phyloP scores from a whole-genome alignment of 208 protist genomes.

The Tritrichomonas foetus region DNA sequence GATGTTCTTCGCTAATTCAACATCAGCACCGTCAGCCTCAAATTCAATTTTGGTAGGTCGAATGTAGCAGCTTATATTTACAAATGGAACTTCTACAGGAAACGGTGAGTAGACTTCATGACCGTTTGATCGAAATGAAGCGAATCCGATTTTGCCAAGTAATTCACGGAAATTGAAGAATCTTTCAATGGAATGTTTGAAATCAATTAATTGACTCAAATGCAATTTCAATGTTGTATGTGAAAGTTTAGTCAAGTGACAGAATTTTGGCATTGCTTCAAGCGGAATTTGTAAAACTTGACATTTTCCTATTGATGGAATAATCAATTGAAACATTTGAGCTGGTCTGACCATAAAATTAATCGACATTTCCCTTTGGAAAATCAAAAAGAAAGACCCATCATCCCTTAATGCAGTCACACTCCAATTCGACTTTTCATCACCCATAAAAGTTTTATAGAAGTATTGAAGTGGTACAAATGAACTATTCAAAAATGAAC shows the following conservation, averaged over 20 bases:
- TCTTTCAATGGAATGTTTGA: background rate
- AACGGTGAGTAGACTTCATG: background rate
- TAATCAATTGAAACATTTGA: background rate
- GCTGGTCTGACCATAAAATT: background rate
- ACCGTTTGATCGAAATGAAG: background rate
- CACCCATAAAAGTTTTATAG: too few relatives aligned
- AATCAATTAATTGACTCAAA: background rate
- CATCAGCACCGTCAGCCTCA: background rate
- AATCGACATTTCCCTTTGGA: background rate
- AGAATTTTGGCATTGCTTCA: background rate
- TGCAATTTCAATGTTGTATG: background rate
- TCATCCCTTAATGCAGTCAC: background rate
- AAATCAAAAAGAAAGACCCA: background rate
- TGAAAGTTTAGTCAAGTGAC: background rate
- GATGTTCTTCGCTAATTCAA: background rate
- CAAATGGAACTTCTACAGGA: too few relatives aligned
- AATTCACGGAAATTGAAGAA: background rate
- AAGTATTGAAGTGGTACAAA: too few relatives aligned
- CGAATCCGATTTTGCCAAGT: background rate
- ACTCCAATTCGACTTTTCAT: background rate
- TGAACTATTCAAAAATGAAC: too few relatives aligned
- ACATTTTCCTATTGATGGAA: background rate
- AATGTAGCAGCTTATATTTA: too few relatives aligned
- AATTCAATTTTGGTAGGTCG: too few relatives aligned
- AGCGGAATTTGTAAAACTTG: background rate